Evolutionary conservation across 176 grass and related monocot species (phyloP).

Genomic region (Carex kokanica): DNA sequence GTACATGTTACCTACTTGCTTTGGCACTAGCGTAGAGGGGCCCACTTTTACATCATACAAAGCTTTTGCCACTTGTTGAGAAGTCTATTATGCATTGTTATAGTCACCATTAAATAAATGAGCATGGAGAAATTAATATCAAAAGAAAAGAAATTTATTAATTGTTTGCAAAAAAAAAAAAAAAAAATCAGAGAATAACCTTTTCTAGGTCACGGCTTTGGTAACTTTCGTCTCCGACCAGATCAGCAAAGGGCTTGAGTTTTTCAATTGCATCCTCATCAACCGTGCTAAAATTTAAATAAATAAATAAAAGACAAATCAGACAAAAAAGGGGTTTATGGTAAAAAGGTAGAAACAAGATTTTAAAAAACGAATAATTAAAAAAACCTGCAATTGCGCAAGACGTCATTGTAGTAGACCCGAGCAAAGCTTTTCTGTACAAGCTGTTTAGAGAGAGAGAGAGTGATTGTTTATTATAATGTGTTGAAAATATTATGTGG

Average conservation of each 20-base stretch:
- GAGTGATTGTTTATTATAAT: background rate
- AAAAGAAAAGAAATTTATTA: conserved; percentile 17
- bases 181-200: conserved; percentile 22
- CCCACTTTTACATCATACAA: conserved; percentile 81
- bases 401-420: conserved; percentile 82
- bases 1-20: conserved; percentile 83
- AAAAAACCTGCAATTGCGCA: conserved; percentile 72
- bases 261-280: conserved; percentile 65
- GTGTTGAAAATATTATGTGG: background rate
- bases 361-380: conserved; percentile 7
- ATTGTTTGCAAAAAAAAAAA: conserved; percentile 5
- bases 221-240: conserved; percentile 53
- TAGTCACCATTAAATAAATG: background rate
- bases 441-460: conserved; percentile 51
- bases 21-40: conserved; percentile 62
- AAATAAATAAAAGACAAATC: conserved; percentile 17
- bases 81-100: conserved; percentile 45
- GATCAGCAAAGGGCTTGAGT: conserved; percentile 51
- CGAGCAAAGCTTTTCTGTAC: conserved; percentile 96
- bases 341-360: conserved; percentile 1
- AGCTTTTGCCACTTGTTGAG: conserved; percentile 88
- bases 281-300: conserved; percentile 47
- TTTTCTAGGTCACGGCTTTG: conserved; percentile 67
- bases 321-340: background rate
- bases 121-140: conserved; percentile 6